Percentiles rank a stretch among this genome's conserved stretches.
These are phyloP conservation scores for Boletus barrowsii DNA, from an alignment of 768 basidiomycete genomes.

Conservation along the genomic window DNA sequence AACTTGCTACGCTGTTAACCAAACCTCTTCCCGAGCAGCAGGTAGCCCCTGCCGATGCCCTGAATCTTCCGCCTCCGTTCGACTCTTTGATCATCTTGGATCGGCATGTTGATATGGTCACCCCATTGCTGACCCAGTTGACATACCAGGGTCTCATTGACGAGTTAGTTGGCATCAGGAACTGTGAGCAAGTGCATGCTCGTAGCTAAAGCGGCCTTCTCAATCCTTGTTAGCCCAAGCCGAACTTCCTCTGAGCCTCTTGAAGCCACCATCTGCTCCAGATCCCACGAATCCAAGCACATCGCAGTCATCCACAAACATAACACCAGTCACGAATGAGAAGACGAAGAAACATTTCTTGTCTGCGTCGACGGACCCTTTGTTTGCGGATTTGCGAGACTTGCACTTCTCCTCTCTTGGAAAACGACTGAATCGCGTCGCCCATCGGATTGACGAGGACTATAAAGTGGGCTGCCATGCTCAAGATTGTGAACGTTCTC, in stretches of 20 bases:
- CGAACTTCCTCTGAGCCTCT: slow-evolving; percentile 71
- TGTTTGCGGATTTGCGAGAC: slow-evolving; percentile 83
- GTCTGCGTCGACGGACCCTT: slow-evolving; percentile 70
- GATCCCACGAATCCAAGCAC: slow-evolving; percentile 37
- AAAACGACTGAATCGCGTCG: slow-evolving; percentile 72
- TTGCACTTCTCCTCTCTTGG: slow-evolving; percentile 92
- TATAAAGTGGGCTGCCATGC: slow-evolving; percentile 61
- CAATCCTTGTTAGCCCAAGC: slow-evolving; percentile 55
- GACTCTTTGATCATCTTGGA: slow-evolving; percentile 90
- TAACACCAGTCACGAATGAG: slow-evolving; percentile 61
- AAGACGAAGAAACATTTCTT: slow-evolving; percentile 89
- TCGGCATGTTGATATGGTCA: slow-evolving; percentile 91
- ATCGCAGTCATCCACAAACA: slow-evolving; percentile 42
- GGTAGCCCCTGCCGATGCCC: slow-evolving; percentile 38
- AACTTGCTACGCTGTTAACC: slow-evolving; percentile 68
- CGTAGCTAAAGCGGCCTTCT: neutral
- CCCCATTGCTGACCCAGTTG: slow-evolving; percentile 90
- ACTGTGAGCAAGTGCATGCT: slow-evolving; percentile 55
- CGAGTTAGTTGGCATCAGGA: slow-evolving; percentile 85
- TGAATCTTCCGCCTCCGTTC: slow-evolving; percentile 56
- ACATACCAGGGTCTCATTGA: slow-evolving; percentile 97
- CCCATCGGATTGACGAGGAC: slow-evolving; percentile 84
- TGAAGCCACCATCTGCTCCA: slow-evolving; percentile 54
- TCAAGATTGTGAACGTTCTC: neutral
- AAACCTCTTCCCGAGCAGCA: slow-evolving; percentile 49